A percentile compares a stretch with the other conserved stretches of the same genome.
These are phyloP conservation scores for Ascochyta clinopodiicola DNA, from an alignment of 2,329 filamentous ascomycete species.

Conservation along the genomic window DNA sequence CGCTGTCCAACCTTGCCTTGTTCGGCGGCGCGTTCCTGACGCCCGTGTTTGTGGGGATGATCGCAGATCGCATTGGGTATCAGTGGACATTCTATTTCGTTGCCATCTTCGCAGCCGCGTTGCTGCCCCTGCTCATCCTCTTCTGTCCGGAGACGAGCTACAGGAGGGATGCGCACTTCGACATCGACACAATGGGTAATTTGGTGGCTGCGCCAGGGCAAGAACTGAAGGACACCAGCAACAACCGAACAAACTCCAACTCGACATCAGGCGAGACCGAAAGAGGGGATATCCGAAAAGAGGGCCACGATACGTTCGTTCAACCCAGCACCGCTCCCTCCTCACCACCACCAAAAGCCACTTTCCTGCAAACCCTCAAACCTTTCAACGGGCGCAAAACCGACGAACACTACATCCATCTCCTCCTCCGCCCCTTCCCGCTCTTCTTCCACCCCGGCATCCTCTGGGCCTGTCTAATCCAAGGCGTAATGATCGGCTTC, in stretches of 20 bases:
- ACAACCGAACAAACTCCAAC: neutral
- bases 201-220: slow-evolving; percentile 17
- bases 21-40: slow-evolving; percentile 78
- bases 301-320: neutral
- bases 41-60: slow-evolving; percentile 88
- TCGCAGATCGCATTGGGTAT: slow-evolving; percentile 79
- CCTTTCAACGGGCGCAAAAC: slow-evolving; percentile 85
- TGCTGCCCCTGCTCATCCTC: slow-evolving; percentile 75
- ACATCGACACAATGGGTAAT: slow-evolving; percentile 67
- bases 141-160: slow-evolving; percentile 88
- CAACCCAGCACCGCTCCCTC: neutral
- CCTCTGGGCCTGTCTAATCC: slow-evolving; percentile 80
- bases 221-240: neutral
- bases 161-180: slow-evolving; percentile 68
- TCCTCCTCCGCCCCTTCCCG: slow-evolving; percentile 76
- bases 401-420: slow-evolving; percentile 72
- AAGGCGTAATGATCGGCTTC: slow-evolving; percentile 93
- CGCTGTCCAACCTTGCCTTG: slow-evolving; percentile 73
- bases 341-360: slow-evolving; percentile 55
- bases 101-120: slow-evolving; percentile 77
- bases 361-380: slow-evolving; percentile 66
- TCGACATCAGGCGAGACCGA: slow-evolving; percentile 7
- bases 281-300: neutral
- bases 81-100: slow-evolving; percentile 88
- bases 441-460: slow-evolving; percentile 86